A percentile compares a stretch with the other conserved stretches of the same genome.
Conservation (phyloP, 495 filamentous ascomycete species). For the Trichoderma reesei region DNA sequence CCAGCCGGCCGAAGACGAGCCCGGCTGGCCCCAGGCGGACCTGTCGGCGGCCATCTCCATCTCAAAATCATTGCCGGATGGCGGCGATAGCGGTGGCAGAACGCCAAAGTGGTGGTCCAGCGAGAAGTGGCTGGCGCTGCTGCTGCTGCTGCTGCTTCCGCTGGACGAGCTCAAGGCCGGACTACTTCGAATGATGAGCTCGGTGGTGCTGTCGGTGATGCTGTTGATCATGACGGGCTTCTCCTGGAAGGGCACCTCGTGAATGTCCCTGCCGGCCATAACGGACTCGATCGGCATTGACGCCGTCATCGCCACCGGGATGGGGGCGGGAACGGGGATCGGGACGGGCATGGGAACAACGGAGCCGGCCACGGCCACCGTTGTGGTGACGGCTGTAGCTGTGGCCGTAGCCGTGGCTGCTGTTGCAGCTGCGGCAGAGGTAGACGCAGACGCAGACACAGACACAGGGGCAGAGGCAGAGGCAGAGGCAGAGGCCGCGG, state of each 20-base stretch:
- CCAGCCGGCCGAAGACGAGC: background rate
- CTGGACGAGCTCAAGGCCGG: conserved; percentile 2
- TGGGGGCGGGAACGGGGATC: too few relatives aligned
- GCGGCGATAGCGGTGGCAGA: background rate
- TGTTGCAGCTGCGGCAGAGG: too few relatives aligned
- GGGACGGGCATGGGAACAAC: too few relatives aligned
- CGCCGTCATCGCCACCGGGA: background rate
- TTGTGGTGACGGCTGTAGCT: background rate
- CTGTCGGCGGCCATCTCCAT: background rate
- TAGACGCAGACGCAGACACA: background rate
- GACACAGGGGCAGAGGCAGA: background rate
- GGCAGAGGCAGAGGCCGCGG: background rate
- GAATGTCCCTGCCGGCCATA: background rate
- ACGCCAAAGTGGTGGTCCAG: background rate
- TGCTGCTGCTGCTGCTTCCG: background rate
- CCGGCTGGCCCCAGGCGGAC: background rate
- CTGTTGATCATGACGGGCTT: background rate
- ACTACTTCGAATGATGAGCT: background rate
- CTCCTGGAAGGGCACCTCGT: background rate
- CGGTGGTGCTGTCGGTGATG: background rate
- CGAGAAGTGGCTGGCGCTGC: background rate
- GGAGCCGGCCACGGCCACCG: too few relatives aligned
- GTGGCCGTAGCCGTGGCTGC: background rate
- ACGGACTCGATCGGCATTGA: background rate
- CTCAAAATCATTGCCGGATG: background rate